A percentile compares a stretch with the other conserved stretches of the same genome.
Conservation (phyloP, 1,284 basidiomycete species). For the Leccinum pallidistipes region DNA sequence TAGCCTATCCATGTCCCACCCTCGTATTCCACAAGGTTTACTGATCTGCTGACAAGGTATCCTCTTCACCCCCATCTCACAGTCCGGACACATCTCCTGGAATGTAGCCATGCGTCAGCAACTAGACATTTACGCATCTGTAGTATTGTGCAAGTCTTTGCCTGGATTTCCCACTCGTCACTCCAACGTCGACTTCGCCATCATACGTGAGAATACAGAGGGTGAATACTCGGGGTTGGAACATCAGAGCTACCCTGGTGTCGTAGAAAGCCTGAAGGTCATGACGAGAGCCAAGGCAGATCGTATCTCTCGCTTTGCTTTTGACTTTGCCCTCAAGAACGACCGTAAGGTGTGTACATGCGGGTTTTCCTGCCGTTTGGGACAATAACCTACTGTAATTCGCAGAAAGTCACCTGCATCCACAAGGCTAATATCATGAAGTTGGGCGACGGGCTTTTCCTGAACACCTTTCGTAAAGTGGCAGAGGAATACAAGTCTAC, state of each 20-base stretch:
- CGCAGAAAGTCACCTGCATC: constrained; percentile 97
- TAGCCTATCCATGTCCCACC: constrained; percentile 31
- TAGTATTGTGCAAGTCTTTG: constrained; percentile 97
- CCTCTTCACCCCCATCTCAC: constrained; percentile 97
- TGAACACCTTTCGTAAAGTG: constrained; percentile 96
- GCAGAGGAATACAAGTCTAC: constrained; percentile 95
- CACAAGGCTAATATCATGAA: constrained; percentile 99
- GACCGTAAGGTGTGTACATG: constrained; percentile 76
- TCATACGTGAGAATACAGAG: constrained; percentile 99
- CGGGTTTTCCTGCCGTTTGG: background rate
- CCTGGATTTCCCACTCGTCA: constrained; percentile 98
- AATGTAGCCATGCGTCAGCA: constrained; percentile 99
- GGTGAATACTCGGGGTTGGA: constrained; percentile 99
- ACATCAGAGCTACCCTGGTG: constrained; percentile 97
- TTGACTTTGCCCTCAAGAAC: constrained; percentile 99
- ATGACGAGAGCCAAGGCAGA: constrained; percentile 96
- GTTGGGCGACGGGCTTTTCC: constrained; percentile 98
- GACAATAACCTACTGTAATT: constrained; percentile 13
- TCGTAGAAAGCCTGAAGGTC: constrained; percentile 98
- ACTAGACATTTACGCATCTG: constrained; percentile 98
- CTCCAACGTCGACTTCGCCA: constrained; percentile 96
- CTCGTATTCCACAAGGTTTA: background rate
- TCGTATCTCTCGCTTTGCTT: constrained; percentile 96
- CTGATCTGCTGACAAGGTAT: constrained; percentile 63
- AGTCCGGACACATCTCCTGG: constrained; percentile 97